Percentiles rank a stretch among this genome's conserved stretches.
Conservation (phyloP, 2,329 filamentous ascomycete species). For the Alternaria infectoria region DNA sequence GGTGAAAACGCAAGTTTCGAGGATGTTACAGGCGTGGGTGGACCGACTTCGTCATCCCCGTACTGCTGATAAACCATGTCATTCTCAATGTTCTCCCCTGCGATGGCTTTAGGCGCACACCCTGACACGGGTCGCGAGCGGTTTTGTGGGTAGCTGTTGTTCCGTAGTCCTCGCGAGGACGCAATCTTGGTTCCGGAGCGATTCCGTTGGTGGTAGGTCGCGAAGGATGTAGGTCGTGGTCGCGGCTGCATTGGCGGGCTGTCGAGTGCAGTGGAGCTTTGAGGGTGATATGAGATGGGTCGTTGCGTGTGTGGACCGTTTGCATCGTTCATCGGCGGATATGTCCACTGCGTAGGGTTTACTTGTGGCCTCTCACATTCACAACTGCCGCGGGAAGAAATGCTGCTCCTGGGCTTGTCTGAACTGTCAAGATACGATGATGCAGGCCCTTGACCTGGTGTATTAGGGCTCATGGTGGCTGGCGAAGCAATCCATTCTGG, state of each 20-base stretch:
- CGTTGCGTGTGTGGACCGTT: slow-evolving; percentile 8
- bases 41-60: slow-evolving; percentile 22
- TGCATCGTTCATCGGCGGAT: slow-evolving; percentile 12
- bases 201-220: slow-evolving; percentile 30
- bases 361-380: slow-evolving; percentile 21
- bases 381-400: slow-evolving; percentile 22
- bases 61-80: slow-evolving; percentile 26
- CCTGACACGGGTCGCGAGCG: slow-evolving; percentile 30
- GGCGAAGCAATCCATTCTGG: slow-evolving; percentile 33
- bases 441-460: slow-evolving; percentile 18
- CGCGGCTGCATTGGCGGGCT: slow-evolving; percentile 24
- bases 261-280: slow-evolving; percentile 21
- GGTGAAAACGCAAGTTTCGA: slow-evolving; percentile 12
- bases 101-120: slow-evolving; percentile 21
- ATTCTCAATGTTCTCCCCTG: slow-evolving; percentile 33
- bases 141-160: slow-evolving; percentile 31
- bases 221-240: slow-evolving; percentile 34
- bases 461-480: slow-evolving; percentile 22
- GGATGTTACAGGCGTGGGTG: slow-evolving; percentile 23
- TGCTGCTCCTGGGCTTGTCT: slow-evolving; percentile 16
- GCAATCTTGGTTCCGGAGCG: slow-evolving; percentile 37
- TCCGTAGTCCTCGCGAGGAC: slow-evolving; percentile 34
- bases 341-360: slow-evolving; percentile 23
- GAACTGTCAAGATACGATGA: slow-evolving; percentile 22
- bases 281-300: slow-evolving; percentile 22